phyloP scores from a whole-genome alignment of 1,284 basidiomycete species.

The Porogramme epimiltina region DNA sequence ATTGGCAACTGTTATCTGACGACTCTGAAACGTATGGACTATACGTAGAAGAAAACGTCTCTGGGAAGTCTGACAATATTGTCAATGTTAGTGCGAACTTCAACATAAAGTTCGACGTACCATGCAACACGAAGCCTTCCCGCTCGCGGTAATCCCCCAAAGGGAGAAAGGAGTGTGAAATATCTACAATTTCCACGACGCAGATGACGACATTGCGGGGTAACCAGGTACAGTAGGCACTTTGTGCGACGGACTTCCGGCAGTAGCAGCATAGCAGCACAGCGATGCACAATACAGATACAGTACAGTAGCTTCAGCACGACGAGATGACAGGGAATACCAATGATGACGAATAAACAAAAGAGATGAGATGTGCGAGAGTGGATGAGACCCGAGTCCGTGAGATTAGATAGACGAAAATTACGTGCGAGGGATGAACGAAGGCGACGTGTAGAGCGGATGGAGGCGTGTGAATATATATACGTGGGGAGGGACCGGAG shows the following conservation, averaged over 20 bases:
- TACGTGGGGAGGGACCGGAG: neutral
- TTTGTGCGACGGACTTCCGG: slow-evolving; percentile 2
- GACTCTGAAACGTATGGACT: no score
- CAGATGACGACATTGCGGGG: neutral
- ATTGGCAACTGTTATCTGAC: no score
- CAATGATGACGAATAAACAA: slow-evolving; percentile 21
- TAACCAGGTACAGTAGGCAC: neutral
- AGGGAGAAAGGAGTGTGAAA: no score
- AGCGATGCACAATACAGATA: slow-evolving; percentile 22
- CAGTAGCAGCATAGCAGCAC: slow-evolving; percentile 13
- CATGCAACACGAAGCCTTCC: no score
- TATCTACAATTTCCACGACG: neutral
- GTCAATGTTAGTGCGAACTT: no score
- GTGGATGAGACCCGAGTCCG: neutral
- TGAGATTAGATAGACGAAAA: slow-evolving; percentile 1
- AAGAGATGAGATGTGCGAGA: slow-evolving; percentile 1
- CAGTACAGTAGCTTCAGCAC: slow-evolving; percentile 13
- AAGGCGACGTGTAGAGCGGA: neutral
- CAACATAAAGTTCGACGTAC: no score
- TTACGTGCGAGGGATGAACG: neutral
- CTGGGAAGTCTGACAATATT: no score
- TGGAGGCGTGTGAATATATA: neutral
- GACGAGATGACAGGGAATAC: neutral
- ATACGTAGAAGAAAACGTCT: no score
- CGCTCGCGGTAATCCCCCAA: no score